Evolutionary conservation across 768 basidiomycete genomes (phyloP), one percentile per base, ranked within the genome.

Genomic region (Suillus fuscotomentosus): DNA sequence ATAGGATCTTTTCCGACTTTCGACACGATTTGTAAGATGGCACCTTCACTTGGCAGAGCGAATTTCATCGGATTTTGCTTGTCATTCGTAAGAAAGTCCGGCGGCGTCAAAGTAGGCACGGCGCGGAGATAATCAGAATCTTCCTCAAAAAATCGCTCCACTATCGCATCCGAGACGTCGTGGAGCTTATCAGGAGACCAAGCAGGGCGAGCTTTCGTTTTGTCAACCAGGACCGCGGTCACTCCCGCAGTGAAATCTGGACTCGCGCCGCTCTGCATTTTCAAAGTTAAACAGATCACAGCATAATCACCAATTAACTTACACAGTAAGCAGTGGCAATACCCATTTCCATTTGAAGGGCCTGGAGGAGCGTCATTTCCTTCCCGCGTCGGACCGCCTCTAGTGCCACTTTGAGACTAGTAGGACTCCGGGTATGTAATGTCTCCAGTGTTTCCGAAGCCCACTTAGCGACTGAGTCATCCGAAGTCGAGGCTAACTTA

Each of bases 321-420:
- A 96, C 95, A 70, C 92, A 92, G 75, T 88, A 97, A 17, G 94
- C 95, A 41, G 91, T 87, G 22, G 94, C 95, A 71, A 98, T 90
- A 69, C 86, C 86, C 67, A 95, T 80, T 72, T 99, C 97, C 88
- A 91, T 94, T 68, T 90, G 79, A 65, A 99, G 79, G 1, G 86
- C 86, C 63, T 91, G 82, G 6, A 82, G 79, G 47, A 99, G 80
- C 2, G 82, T 73, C 81, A 88, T 76, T 2, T 77, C 76, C 69
- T 81, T 85, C n/a, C 94, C 95, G 64, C 79, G 79, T 55, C 90
- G 87, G 62, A 95, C 84, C 1, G 93, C 92, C 69, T 83, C 79
- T 24, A 99, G 81, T n/a, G 96, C 86, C 42, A 99, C 90, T 74
- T 92, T 93, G 68, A 98, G 82, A 69, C 94, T 95, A 1, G 96